A percentile compares a stretch with the other conserved stretches of the same genome.
phyloP scores from a whole-genome alignment of 208 protist species.

The Trypanosoma boissoni region DNA sequence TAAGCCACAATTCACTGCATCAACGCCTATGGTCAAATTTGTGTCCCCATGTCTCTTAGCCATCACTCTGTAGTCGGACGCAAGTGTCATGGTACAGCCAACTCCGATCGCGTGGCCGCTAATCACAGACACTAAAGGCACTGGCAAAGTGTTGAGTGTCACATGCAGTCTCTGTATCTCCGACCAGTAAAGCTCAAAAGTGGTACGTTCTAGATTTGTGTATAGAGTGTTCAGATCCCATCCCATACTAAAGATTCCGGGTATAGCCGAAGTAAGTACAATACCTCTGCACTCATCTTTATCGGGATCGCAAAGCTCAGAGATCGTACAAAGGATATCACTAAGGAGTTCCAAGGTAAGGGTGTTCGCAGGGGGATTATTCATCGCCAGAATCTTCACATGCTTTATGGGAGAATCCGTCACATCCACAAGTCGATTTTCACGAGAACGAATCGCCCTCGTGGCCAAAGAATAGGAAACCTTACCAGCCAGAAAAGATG shows the following conservation, averaged over 20 bases:
- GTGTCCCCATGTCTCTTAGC: constrained; percentile 17
- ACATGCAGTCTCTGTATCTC: constrained; percentile 69
- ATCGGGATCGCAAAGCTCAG: constrained; percentile 50
- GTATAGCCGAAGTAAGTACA: constrained; percentile 53
- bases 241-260: constrained; percentile 55
- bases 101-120: constrained; percentile 62
- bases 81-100: constrained; percentile 66
- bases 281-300: constrained; percentile 46
- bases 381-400: constrained; percentile 59
- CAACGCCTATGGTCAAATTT: constrained; percentile 64
- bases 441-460: not conserved
- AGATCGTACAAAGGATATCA: constrained; percentile 40
- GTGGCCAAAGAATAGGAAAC: not conserved
- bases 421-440: constrained; percentile 25
- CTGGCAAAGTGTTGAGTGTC: constrained; percentile 61
- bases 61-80: constrained; percentile 82
- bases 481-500: no score
- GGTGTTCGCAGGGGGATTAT: constrained; percentile 40
- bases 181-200: constrained; percentile 61
- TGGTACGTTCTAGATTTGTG: constrained; percentile 27
- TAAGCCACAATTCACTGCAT: constrained; percentile 53
- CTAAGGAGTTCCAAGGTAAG: constrained; percentile 43
- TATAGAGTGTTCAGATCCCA: constrained; percentile 53
- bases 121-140: constrained; percentile 68
- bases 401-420: constrained; percentile 45